phyloP scores from a whole-genome alignment of 306 rosid genomes.

The Ormosia semicastrata region DNA sequence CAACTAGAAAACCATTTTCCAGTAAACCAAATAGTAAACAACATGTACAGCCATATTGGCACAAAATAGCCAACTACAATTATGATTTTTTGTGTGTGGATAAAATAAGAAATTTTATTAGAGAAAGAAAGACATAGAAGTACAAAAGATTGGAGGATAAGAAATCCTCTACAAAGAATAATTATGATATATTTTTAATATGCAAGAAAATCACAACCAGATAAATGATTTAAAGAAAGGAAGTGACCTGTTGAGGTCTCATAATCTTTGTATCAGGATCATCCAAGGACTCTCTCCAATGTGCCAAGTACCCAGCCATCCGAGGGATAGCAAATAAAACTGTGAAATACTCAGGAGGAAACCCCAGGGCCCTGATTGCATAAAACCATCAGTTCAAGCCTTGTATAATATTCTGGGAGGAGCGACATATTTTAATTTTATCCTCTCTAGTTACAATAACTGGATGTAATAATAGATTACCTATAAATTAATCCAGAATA shows the following conservation, averaged over 20 bases:
- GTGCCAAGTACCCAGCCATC: constrained; percentile 95
- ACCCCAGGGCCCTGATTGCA: constrained; percentile 86
- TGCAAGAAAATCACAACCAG: constrained; percentile 6
- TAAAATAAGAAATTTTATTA: no score
- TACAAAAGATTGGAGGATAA: no score
- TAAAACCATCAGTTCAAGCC: constrained; percentile 18
- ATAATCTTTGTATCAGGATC: constrained; percentile 92
- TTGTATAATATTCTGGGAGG: neutral
- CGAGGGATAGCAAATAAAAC: constrained; percentile 91
- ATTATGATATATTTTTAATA: neutral
- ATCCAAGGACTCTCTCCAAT: constrained; percentile 92
- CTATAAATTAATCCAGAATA: constrained; percentile 91
- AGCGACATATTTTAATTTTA: neutral
- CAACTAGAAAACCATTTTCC: neutral
- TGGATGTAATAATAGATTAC: constrained; percentile 29
- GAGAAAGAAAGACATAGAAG: no score
- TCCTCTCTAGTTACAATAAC: neutral
- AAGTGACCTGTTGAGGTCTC: constrained; percentile 89
- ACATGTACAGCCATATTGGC: neutral
- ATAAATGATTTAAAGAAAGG: neutral
- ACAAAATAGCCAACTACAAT: neutral
- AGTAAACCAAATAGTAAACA: neutral
- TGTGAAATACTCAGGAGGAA: constrained; percentile 86
- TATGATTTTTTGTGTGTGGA: neutral
- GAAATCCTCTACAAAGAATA: no score